Percentiles rank a stretch among this genome's conserved stretches.
Conservation (phyloP, 179 eudicot genomes). For the Sideroxylon spinosum region DNA sequence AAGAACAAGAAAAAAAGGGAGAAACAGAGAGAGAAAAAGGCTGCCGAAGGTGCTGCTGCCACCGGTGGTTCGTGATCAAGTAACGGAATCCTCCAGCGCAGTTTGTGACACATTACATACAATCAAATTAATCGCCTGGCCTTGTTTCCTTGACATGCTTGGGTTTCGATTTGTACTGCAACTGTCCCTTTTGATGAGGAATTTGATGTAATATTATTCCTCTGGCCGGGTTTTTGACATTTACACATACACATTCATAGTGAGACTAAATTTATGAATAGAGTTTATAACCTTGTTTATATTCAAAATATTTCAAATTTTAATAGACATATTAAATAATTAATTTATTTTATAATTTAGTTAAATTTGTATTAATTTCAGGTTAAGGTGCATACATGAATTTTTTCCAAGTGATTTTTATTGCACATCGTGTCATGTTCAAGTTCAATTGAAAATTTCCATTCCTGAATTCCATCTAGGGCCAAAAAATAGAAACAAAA, state of each 20-base stretch:
- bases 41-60: conserved; percentile 57
- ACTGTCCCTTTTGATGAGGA: not conserved
- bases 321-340: too few species aligned
- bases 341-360: too few species aligned
- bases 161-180: not conserved
- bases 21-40: conserved; percentile 89
- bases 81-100: not conserved
- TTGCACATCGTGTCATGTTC: too few species aligned
- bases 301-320: too few species aligned
- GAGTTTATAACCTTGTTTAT: not conserved
- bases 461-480: too few species aligned
- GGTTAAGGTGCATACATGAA: too few species aligned
- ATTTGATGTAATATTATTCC: not conserved
- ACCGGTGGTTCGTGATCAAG: conserved; percentile 25
- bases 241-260: not conserved
- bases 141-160: too few species aligned
- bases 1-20: conserved; percentile 93
- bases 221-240: not conserved
- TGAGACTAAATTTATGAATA: not conserved
- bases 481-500: too few species aligned
- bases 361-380: too few species aligned
- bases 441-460: too few species aligned
- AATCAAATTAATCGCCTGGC: not conserved
- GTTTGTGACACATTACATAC: not conserved
- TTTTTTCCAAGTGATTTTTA: too few species aligned